Conservation (phyloP, 805 yeast species). For the Saccharomycopsis sp. region DNA sequence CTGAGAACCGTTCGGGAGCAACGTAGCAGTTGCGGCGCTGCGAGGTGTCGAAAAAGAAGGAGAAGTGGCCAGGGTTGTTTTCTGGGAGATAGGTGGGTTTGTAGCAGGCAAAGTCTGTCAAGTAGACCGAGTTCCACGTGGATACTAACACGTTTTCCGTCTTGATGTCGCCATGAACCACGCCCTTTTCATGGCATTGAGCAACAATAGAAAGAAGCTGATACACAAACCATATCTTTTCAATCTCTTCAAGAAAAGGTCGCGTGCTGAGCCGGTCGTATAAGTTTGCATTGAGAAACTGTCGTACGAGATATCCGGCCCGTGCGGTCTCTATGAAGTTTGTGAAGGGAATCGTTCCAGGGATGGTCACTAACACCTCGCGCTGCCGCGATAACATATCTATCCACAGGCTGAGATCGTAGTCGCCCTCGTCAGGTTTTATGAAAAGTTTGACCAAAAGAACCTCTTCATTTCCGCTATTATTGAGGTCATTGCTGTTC, state of each 20-base stretch:
- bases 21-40: constrained; percentile 81
- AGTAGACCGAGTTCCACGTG: constrained; percentile 79
- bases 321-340: constrained; percentile 80
- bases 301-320: constrained; percentile 87
- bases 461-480: not conserved
- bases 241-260: constrained; percentile 77
- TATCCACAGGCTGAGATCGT: constrained; percentile 23
- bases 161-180: constrained; percentile 88
- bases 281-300: constrained; percentile 68
- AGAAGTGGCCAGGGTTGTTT: constrained; percentile 86
- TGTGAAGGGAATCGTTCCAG: constrained; percentile 64
- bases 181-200: constrained; percentile 52
- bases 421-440: constrained; percentile 14
- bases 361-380: constrained; percentile 38
- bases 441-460: constrained; percentile 15
- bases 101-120: constrained; percentile 77
- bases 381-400: constrained; percentile 31
- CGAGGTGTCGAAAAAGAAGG: constrained; percentile 88
- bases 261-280: constrained; percentile 82
- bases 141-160: constrained; percentile 83
- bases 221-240: constrained; percentile 77
- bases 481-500: not conserved
- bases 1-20: constrained; percentile 84
- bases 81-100: constrained; percentile 86
- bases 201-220: constrained; percentile 64